Evolutionary conservation across 2,329 filamentous ascomycete genomes (phyloP), one percentile per base, ranked within the genome.

Genomic region (Xylaria sp.): DNA sequence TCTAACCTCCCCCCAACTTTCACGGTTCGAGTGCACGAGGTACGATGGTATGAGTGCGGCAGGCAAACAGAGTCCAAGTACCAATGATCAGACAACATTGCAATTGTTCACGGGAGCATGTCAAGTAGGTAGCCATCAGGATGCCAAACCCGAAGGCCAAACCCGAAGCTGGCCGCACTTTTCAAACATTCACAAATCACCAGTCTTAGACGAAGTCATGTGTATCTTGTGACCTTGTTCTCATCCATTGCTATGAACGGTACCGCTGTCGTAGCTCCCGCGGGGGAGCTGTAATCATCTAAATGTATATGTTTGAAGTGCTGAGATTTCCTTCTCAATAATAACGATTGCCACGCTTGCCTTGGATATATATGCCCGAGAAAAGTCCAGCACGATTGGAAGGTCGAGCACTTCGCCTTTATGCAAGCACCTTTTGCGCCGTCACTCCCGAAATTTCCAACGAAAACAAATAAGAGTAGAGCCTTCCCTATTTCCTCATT

Each of bases 331-430:
- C 58, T 59, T 36, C 62, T 31, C 28, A 48, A 64, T 62, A 48
- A 64, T 59, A 62, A 63, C 61, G 20, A 62, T 59, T 23, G 38
- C 54, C 63, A 61, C 63, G 65, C 65, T 61, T 66, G 53, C 54
- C 54, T 63, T 54, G 64, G 65, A 59, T 66, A 71, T 65, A 69
- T 65, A 67, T 64, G 58, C 67, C 67, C 36, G 54, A 46, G 57
- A 59, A 65, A 67, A 68, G 38, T 67, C 67, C 48, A 71, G 71
- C 68, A 61, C 66, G 60, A 66, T 60, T 60, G 67, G 62, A 68
- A 73, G 74, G 76, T 71, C 73, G 76, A 78, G 72, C 73, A 74
- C 74, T 76, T 77, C 73, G 73, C 71, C 72, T 71, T 71, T 68
- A 69, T 74, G 69, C 71, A 70, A 71, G 60, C 49, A 69, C 46